Conservation (phyloP, 768 basidiomycete species). For the Hemileccinum rubropunctum region DNA sequence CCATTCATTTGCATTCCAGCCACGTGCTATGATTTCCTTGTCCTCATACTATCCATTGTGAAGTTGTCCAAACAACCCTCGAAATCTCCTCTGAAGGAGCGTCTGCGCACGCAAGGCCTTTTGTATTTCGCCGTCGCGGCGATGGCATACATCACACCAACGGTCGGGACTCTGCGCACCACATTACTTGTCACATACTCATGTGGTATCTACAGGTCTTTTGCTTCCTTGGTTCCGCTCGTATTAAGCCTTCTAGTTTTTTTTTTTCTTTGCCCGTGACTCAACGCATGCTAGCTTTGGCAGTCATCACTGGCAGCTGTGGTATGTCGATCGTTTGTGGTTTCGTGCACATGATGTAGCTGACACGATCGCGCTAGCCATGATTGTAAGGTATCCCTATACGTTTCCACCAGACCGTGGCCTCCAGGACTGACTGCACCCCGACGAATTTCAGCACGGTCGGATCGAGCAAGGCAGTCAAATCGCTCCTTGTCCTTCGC, state of each 20-base stretch:
- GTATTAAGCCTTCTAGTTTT: slow-evolving; percentile 1
- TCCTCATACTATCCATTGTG: slow-evolving; percentile 13
- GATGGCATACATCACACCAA: slow-evolving; percentile 10
- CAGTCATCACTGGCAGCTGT: slow-evolving; percentile 1
- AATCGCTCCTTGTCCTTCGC: slow-evolving; percentile 9
- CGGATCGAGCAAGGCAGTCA: slow-evolving; percentile 13
- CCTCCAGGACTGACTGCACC: neutral
- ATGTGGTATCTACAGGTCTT: slow-evolving; percentile 4
- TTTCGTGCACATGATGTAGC: neutral
- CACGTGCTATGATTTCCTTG: slow-evolving; percentile 18
- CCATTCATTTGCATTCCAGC: slow-evolving; percentile 13
- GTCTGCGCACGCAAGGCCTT: slow-evolving; percentile 17
- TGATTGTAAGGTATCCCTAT: slow-evolving; percentile 11
- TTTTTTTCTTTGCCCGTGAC: neutral
- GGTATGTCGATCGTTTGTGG: slow-evolving; percentile 1
- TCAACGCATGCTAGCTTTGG: slow-evolving; percentile 3
- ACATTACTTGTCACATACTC: neutral
- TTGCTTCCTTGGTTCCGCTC: slow-evolving; percentile 1
- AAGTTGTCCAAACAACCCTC: slow-evolving; percentile 14
- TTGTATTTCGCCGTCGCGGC: slow-evolving; percentile 16
- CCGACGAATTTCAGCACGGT: slow-evolving; percentile 10
- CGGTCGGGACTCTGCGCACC: slow-evolving; percentile 1
- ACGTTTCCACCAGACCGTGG: neutral
- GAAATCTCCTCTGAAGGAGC: slow-evolving; percentile 9
- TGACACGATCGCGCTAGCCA: slow-evolving; percentile 6